Conservation (phyloP, 768 basidiomycete species). For the Lactarius tabidus region DNA sequence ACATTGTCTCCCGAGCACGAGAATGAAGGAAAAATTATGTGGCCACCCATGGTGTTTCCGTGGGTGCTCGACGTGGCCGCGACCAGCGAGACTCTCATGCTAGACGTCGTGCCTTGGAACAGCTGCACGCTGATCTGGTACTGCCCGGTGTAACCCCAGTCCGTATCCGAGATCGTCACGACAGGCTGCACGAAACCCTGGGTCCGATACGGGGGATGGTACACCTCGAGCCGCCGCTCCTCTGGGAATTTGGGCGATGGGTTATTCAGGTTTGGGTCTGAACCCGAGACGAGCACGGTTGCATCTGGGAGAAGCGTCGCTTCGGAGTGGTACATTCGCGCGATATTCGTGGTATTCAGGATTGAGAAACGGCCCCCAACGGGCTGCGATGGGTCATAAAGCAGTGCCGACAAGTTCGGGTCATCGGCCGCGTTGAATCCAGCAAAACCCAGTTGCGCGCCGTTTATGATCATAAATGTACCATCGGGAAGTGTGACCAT, state of each 20-base stretch:
- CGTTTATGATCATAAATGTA: constrained; percentile 71
- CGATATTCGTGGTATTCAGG: constrained; percentile 60
- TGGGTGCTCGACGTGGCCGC: constrained; percentile 75
- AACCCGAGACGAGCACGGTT: constrained; percentile 69
- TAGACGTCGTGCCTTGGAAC: constrained; percentile 44
- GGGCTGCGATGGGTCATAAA: constrained; percentile 64
- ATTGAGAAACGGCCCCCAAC: constrained; percentile 60
- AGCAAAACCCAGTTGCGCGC: constrained; percentile 62
- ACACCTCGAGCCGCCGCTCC: constrained; percentile 51
- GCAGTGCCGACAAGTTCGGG: constrained; percentile 39
- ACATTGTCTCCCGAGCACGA: constrained; percentile 57
- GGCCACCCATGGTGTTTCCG: constrained; percentile 69
- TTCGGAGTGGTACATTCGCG: constrained; percentile 59
- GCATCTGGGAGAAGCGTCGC: constrained; percentile 55
- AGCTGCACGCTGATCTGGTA: constrained; percentile 31
- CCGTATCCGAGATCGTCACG: constrained; percentile 35
- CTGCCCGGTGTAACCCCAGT: constrained; percentile 55
- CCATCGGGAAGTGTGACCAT: constrained; percentile 68
- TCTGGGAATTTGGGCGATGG: constrained; percentile 51
- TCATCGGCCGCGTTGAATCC: constrained; percentile 61
- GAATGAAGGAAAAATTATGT: constrained; percentile 70
- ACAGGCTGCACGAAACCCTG: constrained; percentile 47
- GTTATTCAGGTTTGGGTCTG: constrained; percentile 44
- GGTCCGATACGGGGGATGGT: constrained; percentile 71
- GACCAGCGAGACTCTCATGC: constrained; percentile 60